Evolutionary conservation across 2,329 filamentous ascomycete genomes (phyloP).

Genomic region (Xylariaceae sp.): DNA sequence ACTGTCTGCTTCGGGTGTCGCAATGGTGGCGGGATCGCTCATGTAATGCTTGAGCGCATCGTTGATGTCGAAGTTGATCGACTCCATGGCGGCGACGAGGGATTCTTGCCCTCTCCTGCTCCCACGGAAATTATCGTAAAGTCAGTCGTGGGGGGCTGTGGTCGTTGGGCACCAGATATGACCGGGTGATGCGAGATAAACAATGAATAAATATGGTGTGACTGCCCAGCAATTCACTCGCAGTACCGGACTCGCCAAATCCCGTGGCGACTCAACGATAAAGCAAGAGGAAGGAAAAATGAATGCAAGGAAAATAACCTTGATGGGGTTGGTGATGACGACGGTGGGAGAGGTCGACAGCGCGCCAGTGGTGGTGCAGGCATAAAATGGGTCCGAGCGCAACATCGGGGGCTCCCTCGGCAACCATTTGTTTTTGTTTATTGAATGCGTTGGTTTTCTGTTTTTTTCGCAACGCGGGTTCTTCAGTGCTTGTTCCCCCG

Average conservation of each 20-base stretch:
- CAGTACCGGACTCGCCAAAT: conserved; percentile 6
- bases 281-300: background rate
- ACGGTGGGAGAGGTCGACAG: background rate
- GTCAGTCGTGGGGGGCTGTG: background rate
- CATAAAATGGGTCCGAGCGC: background rate
- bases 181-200: background rate
- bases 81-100: conserved; percentile 52
- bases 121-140: background rate
- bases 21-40: conserved; percentile 79
- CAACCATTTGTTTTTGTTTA: conserved; percentile 36
- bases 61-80: conserved; percentile 90
- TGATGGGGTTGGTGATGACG: background rate
- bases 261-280: background rate
- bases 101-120: background rate
- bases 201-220: background rate
- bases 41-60: conserved; percentile 95
- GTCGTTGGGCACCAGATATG: background rate
- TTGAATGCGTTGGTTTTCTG: conserved; percentile 9
- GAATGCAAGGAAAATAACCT: background rate
- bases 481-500: conserved; percentile 11
- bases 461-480: conserved; percentile 22
- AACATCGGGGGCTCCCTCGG: conserved; percentile 20
- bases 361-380: background rate
- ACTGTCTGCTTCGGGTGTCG: conserved; percentile 79
- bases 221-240: background rate